Conservation (phyloP, 352 stramenopile genomes). For the Phytophthora melonis region DNA sequence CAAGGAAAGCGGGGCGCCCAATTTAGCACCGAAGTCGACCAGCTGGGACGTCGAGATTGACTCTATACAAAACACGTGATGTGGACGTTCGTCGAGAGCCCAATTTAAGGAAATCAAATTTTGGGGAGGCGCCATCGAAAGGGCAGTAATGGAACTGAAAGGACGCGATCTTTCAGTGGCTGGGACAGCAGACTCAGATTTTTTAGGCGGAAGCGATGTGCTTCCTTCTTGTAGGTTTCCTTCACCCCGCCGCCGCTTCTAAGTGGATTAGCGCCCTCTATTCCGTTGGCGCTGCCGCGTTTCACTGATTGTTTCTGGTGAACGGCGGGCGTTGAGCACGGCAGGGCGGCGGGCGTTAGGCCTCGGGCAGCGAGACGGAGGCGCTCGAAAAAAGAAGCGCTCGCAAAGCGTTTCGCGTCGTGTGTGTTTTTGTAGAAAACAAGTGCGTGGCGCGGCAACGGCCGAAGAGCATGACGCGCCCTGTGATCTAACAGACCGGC, state of each 20-base stretch:
- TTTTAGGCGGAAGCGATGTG: constrained; percentile 2
- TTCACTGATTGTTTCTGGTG: constrained; percentile 31
- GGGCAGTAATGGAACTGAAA: constrained; percentile 11
- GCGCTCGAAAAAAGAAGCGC: constrained; percentile 24
- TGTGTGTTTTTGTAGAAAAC: constrained; percentile 26
- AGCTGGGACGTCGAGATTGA: background rate
- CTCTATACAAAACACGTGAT: background rate
- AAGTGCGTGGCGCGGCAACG: background rate
- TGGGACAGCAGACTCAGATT: constrained; percentile 8
- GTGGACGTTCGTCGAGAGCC: background rate
- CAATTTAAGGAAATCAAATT: constrained; percentile 16
- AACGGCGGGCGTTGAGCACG: constrained; percentile 30
- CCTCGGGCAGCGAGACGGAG: background rate
- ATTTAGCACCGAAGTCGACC: background rate
- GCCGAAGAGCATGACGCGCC: too few species aligned
- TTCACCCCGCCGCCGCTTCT: background rate
- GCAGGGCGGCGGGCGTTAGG: background rate
- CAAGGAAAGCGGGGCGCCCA: constrained; percentile 13
- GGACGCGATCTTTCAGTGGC: constrained; percentile 28
- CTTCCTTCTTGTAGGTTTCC: background rate
- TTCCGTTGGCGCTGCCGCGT: constrained; percentile 19
- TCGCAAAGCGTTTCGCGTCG: constrained; percentile 14
- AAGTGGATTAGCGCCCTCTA: background rate
- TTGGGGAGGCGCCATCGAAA: background rate
- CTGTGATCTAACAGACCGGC: too few species aligned